Conservation (phyloP, 768 basidiomycete genomes). For the Lactarius sanguifluus region DNA sequence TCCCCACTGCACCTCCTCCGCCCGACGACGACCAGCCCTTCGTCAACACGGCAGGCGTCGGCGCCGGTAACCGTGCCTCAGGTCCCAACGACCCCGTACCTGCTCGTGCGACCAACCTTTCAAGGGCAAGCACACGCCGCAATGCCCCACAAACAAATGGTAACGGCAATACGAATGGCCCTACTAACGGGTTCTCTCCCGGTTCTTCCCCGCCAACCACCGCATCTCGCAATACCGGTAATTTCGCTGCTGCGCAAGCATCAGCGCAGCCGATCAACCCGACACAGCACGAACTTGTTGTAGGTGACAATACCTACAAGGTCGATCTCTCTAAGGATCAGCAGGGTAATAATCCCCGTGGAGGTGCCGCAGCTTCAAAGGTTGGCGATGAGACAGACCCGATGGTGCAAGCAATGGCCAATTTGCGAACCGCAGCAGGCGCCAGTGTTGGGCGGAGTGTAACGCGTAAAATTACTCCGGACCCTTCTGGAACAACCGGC, state of each 20-base stretch:
- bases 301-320: conserved; percentile 64
- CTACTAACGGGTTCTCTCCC: conserved; percentile 20
- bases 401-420: conserved; percentile 41
- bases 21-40: conserved; percentile 46
- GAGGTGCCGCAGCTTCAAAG: conserved; percentile 4
- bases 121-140: conserved; percentile 32
- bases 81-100: conserved; percentile 37
- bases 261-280: conserved; percentile 36
- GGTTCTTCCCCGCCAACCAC: conserved; percentile 19
- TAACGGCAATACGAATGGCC: not conserved
- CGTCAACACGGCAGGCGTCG: conserved; percentile 67
- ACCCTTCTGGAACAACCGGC: conserved; percentile 7
- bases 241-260: not conserved
- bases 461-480: conserved; percentile 32
- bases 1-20: conserved; percentile 36
- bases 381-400: conserved; percentile 41
- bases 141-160: conserved; percentile 14
- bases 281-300: conserved; percentile 57
- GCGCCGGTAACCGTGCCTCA: conserved; percentile 55
- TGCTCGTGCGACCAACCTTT: conserved; percentile 37
- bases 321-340: conserved; percentile 68
- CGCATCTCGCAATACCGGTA: conserved; percentile 9
- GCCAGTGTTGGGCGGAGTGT: conserved; percentile 34
- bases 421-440: conserved; percentile 34
- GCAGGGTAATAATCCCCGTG: conserved; percentile 41